A percentile compares a stretch with the other conserved stretches of the same genome.
phyloP scores from a whole-genome alignment of 1,284 basidiomycete species.

The Leccinum subspadiceum region DNA sequence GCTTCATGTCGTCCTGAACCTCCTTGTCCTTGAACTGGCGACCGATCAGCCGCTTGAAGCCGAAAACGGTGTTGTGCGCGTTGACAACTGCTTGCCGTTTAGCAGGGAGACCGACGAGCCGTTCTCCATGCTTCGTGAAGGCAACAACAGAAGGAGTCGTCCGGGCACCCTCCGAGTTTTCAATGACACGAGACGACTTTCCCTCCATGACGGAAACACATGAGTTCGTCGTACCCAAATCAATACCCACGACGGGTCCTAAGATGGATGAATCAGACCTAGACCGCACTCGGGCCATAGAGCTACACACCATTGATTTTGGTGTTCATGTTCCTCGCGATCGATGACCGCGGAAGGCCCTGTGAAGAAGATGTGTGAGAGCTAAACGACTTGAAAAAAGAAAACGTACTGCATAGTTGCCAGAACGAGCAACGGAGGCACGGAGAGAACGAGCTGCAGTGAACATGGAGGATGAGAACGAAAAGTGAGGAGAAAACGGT shows the following conservation, averaged over 20 bases:
- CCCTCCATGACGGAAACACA: constrained; percentile 97
- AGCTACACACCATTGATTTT: constrained; percentile 66
- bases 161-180: constrained; percentile 96
- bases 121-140: constrained; percentile 94
- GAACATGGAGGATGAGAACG: constrained; percentile 56
- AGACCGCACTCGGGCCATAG: not conserved
- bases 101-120: constrained; percentile 93
- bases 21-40: constrained; percentile 93
- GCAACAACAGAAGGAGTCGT: constrained; percentile 98
- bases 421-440: constrained; percentile 54
- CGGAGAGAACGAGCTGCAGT: constrained; percentile 62
- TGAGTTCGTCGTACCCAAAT: constrained; percentile 87
- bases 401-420: constrained; percentile 61
- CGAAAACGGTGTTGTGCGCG: constrained; percentile 91
- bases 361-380: constrained; percentile 28
- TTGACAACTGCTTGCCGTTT: constrained; percentile 98
- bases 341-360: constrained; percentile 66
- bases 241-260: constrained; percentile 84
- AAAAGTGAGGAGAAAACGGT: constrained; percentile 28
- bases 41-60: constrained; percentile 96
- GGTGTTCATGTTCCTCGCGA: constrained; percentile 80
- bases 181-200: constrained; percentile 91
- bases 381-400: not conserved
- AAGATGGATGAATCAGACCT: not conserved
- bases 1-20: constrained; percentile 86